Evolutionary conservation across 768 basidiomycete species (phyloP), one percentile per base, ranked within the genome.

Genomic region (Lactarius hengduanensis): DNA sequence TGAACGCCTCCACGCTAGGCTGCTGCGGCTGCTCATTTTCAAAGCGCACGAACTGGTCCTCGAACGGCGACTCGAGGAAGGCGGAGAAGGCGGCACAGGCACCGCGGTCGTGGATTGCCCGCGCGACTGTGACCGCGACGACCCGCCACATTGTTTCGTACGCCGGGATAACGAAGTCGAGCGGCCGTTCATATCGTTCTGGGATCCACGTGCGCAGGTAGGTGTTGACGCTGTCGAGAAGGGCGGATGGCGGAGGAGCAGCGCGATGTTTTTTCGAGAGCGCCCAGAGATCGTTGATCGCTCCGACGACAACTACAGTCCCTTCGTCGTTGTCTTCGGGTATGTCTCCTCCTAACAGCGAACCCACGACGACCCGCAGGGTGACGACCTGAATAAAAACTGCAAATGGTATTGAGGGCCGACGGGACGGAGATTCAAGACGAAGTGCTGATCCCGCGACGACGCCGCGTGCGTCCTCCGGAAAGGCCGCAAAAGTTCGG

Each of bases 81-180:
- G 75, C 73, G 4, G 72, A 60, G 62, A 87, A 80, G 0, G 75
- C 72, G 10, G 73, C 57, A 11, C 70, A 70, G 0, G 65, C 64
- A 10, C 70, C 66, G 16, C 77, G 70, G 4, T 76, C 65, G n/a
- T 76, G 73, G 54, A 76, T 71, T 16, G 78, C 74, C 59, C 80
- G 74, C 1, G 82, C 80, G 0, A 82, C 71, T 0, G 76, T 71
- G 7, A 76, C 75, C 1, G 86, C 86, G 60, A 85, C 76, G 26
- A 87, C 80, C 15, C 85, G 80, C 87, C 87, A 88, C 55, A 87
- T 74, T 0, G 83, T 84, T 71, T 88, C 87, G 78, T 84, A 88
- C 0, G 82, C 75, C 0, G 86, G 86, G 54, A 88, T 79, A 62
- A 88, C 77, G 63, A 79, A 79, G 55, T 86, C 79, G 18, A 87